These are phyloP conservation scores for Lactarius sp. DNA, from an alignment of 768 basidiomycete species.

Conservation along the genomic window DNA sequence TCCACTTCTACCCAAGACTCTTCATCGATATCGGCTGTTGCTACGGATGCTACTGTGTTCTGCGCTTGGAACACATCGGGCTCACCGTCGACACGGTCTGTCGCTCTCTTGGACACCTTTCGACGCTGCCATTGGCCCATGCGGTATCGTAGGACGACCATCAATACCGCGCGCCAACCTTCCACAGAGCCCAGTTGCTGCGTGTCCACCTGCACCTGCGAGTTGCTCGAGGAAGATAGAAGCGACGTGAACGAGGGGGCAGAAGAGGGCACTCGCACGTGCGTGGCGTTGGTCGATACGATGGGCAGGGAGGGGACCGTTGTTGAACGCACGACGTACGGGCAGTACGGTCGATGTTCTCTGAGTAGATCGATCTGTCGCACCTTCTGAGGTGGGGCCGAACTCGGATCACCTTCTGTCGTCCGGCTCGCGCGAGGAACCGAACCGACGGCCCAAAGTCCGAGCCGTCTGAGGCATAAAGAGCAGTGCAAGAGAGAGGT, in stretches of 20 bases:
- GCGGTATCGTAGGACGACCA: constrained; percentile 61
- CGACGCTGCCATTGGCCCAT: constrained; percentile 52
- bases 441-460: constrained; percentile 21
- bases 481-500: constrained; percentile 23
- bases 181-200: constrained; percentile 44
- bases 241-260: constrained; percentile 31
- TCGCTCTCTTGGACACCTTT: constrained; percentile 26
- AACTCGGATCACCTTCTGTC: constrained; percentile 5
- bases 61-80: constrained; percentile 1
- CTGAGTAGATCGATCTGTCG: constrained; percentile 68
- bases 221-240: constrained; percentile 28
- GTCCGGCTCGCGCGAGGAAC: constrained; percentile 22
- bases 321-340: constrained; percentile 73
- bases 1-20: constrained; percentile 34
- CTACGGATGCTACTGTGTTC: constrained; percentile 23
- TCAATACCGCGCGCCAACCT: constrained; percentile 79
- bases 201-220: constrained; percentile 33
- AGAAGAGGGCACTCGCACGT: constrained; percentile 15
- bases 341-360: constrained; percentile 83
- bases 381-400: constrained; percentile 27
- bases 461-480: constrained; percentile 23
- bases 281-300: constrained; percentile 14
- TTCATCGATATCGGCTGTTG: constrained; percentile 34
- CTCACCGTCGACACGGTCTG: constrained; percentile 1
- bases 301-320: constrained; percentile 51